phyloP scores from a whole-genome alignment of 2,329 filamentous ascomycete species.

The Fusarium veterinarium region DNA sequence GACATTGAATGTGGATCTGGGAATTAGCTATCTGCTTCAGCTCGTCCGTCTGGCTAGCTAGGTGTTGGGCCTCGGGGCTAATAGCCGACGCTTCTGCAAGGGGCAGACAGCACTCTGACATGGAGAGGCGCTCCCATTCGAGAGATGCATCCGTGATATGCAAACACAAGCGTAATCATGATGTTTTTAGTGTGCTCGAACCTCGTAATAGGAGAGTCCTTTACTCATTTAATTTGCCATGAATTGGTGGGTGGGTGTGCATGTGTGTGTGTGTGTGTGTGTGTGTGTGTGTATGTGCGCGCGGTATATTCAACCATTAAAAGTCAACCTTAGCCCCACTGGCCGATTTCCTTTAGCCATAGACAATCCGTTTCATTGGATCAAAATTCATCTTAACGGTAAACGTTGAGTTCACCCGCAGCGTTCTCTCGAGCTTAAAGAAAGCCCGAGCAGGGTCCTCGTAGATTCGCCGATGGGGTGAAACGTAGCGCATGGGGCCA shows the following conservation, averaged over 20 bases:
- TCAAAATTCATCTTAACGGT: background rate
- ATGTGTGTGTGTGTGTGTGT: background rate
- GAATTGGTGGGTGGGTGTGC: background rate
- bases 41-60: background rate
- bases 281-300: background rate
- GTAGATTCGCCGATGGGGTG: background rate
- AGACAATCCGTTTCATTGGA: conserved; percentile 4
- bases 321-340: conserved; percentile 5
- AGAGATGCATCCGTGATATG: conserved; percentile 3
- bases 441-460: conserved; percentile 6
- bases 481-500: conserved; percentile 7
- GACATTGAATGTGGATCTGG: conserved; percentile 21
- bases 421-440: background rate
- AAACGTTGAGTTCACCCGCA: background rate
- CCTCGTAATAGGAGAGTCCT: conserved; percentile 2
- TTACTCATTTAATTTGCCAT: conserved; percentile 6
- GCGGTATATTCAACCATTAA: background rate
- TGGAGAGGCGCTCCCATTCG: background rate
- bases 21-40: background rate
- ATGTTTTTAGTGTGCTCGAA: conserved; percentile 16
- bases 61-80: background rate
- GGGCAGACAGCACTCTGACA: conserved; percentile 3
- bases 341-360: conserved; percentile 6
- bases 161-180: conserved; percentile 10
- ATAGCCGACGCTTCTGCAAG: conserved; percentile 39